Evolutionary conservation across 129 eudicot species (phyloP).

Genomic region (Gnaphalium uliginosum): DNA sequence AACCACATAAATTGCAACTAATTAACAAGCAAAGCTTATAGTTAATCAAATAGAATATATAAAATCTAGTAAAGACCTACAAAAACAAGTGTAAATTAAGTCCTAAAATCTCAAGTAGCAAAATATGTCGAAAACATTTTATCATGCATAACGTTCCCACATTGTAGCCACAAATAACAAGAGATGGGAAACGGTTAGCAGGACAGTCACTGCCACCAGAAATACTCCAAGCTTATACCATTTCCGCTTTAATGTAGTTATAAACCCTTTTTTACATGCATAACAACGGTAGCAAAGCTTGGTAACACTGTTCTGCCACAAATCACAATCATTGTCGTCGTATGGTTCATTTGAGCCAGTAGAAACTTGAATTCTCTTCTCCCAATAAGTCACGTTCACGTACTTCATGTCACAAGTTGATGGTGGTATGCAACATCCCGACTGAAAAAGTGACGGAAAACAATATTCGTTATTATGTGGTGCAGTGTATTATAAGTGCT

Average conservation of each 20-base stretch:
- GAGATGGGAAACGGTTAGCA: slow-evolving; percentile 38
- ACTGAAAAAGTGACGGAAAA: slow-evolving; percentile 24
- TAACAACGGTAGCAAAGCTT: slow-evolving; percentile 44
- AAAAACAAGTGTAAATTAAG: too few relatives aligned
- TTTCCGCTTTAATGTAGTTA: slow-evolving; percentile 29
- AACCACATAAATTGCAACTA: too few relatives aligned
- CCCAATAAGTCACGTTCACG: slow-evolving; percentile 46
- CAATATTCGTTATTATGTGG: neutral
- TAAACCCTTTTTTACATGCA: slow-evolving; percentile 46
- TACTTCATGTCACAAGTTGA: slow-evolving; percentile 44
- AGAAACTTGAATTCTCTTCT: slow-evolving; percentile 1
- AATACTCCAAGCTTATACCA: slow-evolving; percentile 47
- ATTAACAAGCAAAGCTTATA: too few relatives aligned
- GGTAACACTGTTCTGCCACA: slow-evolving; percentile 42
- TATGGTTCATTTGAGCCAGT: slow-evolving; percentile 2
- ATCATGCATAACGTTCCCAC: slow-evolving; percentile 29
- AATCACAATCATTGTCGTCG: slow-evolving; percentile 39
- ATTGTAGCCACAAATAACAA: slow-evolving; percentile 30
- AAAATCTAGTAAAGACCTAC: too few relatives aligned
- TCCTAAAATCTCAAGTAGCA: too few relatives aligned
- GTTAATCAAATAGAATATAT: too few relatives aligned
- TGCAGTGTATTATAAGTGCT: neutral
- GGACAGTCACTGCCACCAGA: slow-evolving; percentile 33
- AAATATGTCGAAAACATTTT: neutral
- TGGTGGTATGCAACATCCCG: slow-evolving; percentile 63